These are phyloP conservation scores for Rosa persica DNA, from an alignment of 306 rosid species.

Conservation along the genomic window DNA sequence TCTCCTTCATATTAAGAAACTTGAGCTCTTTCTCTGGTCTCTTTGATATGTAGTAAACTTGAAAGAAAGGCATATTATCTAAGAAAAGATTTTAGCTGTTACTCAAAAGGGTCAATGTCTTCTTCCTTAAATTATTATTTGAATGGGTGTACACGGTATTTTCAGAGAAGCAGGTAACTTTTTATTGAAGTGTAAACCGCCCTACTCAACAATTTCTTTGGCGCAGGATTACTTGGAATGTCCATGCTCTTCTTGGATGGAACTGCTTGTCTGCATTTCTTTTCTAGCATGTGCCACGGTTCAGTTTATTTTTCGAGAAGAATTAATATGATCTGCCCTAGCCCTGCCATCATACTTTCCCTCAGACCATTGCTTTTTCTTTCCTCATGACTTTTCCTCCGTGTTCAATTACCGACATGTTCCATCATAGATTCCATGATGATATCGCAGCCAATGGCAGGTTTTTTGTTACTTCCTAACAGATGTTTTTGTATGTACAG, in stretches of 20 bases:
- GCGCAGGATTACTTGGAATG: slow-evolving; percentile 91
- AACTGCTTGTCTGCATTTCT: slow-evolving; percentile 80
- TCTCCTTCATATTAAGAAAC: slow-evolving; percentile 18
- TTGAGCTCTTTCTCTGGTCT: slow-evolving; percentile 5
- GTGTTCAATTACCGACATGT: slow-evolving; percentile 88
- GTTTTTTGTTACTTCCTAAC: slow-evolving; percentile 68
- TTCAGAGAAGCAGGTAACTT: slow-evolving; percentile 47
- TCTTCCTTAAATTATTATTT: slow-evolving; percentile 45
- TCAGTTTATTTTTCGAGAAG: slow-evolving; percentile 75
- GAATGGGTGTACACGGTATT: slow-evolving; percentile 50
- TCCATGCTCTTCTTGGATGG: slow-evolving; percentile 86
- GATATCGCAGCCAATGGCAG: slow-evolving; percentile 71
- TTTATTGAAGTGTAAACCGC: slow-evolving; percentile 47
- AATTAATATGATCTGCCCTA: slow-evolving; percentile 70
- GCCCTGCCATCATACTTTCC: slow-evolving; percentile 75
- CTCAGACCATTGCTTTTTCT: slow-evolving; percentile 86
- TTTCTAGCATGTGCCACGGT: slow-evolving; percentile 82
- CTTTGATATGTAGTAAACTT: slow-evolving; percentile 15
- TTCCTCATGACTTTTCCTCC: slow-evolving; percentile 85
- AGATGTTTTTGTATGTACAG: slow-evolving; percentile 37
- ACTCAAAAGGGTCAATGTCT: slow-evolving; percentile 50
- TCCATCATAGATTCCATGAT: slow-evolving; percentile 75
- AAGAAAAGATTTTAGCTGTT: slow-evolving; percentile 28
- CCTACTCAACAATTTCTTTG: slow-evolving; percentile 82
- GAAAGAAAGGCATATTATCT: background rate